Evolutionary conservation across 2,329 filamentous ascomycete genomes (phyloP).

Genomic region (Diaporthe eres): DNA sequence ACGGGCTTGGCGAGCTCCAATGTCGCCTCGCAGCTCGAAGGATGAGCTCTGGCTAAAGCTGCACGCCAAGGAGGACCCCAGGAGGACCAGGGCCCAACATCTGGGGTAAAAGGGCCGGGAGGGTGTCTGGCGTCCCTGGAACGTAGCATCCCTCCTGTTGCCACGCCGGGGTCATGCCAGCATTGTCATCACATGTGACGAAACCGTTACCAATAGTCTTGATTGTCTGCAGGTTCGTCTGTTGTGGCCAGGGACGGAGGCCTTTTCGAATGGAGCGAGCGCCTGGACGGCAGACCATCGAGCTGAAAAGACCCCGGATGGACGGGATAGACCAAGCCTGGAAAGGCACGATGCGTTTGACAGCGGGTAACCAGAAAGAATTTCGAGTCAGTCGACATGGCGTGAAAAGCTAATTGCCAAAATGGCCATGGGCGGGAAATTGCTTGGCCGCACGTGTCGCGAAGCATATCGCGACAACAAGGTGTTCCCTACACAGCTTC

Average conservation of each 20-base stretch:
- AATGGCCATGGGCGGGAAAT: slow-evolving; percentile 10
- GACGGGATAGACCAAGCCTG: background rate
- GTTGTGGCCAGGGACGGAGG: slow-evolving; percentile 6
- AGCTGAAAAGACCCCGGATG: slow-evolving; percentile 12
- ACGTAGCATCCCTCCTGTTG: background rate
- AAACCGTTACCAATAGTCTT: slow-evolving; percentile 15
- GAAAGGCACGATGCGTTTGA: background rate
- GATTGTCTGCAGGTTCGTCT: slow-evolving; percentile 1
- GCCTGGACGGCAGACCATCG: background rate
- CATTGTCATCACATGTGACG: slow-evolving; percentile 8
- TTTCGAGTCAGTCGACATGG: slow-evolving; percentile 21
- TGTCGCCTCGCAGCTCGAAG: slow-evolving; percentile 14
- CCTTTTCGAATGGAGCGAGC: background rate
- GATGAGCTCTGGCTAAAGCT: slow-evolving; percentile 24
- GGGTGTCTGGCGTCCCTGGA: slow-evolving; percentile 19
- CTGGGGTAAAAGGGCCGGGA: slow-evolving; percentile 26
- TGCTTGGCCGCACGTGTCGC: slow-evolving; percentile 9
- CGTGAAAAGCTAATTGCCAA: slow-evolving; percentile 21
- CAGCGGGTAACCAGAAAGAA: background rate
- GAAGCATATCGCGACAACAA: background rate
- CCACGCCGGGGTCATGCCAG: slow-evolving; percentile 13
- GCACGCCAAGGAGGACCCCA: slow-evolving; percentile 7
- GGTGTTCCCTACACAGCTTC: background rate
- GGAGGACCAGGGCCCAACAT: slow-evolving; percentile 2
- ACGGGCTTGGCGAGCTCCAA: slow-evolving; percentile 20